Percentiles rank a stretch among this genome's conserved stretches.
Evolutionary conservation across 2,329 filamentous ascomycete species (phyloP).

Genomic region (Parasarocladium wereldwijsianum): DNA sequence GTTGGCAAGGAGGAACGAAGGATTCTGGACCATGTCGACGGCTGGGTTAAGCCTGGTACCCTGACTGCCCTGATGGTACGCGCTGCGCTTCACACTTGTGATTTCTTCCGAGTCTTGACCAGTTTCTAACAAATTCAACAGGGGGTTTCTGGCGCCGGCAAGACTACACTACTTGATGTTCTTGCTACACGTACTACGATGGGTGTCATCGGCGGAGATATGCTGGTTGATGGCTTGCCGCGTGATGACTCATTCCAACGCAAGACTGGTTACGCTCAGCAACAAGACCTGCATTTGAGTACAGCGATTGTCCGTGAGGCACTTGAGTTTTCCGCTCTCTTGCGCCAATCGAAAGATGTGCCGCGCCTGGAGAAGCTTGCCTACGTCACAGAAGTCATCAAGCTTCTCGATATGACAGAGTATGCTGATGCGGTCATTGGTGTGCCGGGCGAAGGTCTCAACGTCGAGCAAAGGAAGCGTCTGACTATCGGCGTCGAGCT

Average conservation of each 20-base stretch:
- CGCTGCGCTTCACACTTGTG: conserved; percentile 8
- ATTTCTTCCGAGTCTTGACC: not conserved
- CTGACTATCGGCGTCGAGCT: conserved; percentile 66
- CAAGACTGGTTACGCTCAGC: conserved; percentile 53
- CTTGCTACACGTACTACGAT: conserved; percentile 48
- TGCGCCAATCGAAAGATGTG: conserved; percentile 41
- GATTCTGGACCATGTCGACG: conserved; percentile 51
- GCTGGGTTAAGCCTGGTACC: conserved; percentile 66
- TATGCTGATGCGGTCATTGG: conserved; percentile 50
- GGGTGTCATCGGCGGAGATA: conserved; percentile 34
- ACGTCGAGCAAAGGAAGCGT: conserved; percentile 34
- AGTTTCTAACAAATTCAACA: conserved; percentile 8
- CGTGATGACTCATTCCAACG: conserved; percentile 48
- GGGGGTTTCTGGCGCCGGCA: conserved; percentile 67
- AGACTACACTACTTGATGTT: conserved; percentile 62
- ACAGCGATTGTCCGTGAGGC: conserved; percentile 54
- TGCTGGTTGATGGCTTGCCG: conserved; percentile 42
- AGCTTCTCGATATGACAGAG: conserved; percentile 48
- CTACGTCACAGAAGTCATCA: conserved; percentile 52
- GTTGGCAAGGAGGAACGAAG: conserved; percentile 39
- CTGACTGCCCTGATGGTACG: conserved; percentile 61
- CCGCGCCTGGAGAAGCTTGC: conserved; percentile 46
- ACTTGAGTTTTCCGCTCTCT: conserved; percentile 50
- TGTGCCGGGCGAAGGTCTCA: conserved; percentile 30
- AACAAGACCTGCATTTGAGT: conserved; percentile 53